Evolutionary conservation across 1,139 yeast genomes (phyloP).

Genomic region (Groenewaldozyma auringiensis): DNA sequence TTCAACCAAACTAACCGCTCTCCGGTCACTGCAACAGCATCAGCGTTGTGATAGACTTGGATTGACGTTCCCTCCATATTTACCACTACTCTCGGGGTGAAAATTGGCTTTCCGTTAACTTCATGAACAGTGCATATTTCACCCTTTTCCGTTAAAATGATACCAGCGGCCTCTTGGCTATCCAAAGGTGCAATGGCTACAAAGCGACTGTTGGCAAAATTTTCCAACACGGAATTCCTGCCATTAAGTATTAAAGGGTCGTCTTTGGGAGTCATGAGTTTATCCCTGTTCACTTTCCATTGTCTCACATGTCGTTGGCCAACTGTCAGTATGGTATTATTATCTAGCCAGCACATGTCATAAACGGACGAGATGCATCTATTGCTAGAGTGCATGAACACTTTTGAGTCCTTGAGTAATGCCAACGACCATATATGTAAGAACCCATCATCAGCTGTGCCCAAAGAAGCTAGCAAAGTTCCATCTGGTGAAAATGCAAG

Average conservation of each 20-base stretch:
- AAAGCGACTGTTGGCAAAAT: slow-evolving; percentile 42
- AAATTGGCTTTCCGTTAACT: slow-evolving; percentile 10
- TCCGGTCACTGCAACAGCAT: slow-evolving; percentile 3
- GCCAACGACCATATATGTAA: slow-evolving; percentile 49
- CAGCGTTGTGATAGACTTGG: neutral
- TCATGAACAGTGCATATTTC: slow-evolving; percentile 31
- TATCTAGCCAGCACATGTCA: slow-evolving; percentile 50
- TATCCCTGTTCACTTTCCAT: slow-evolving; percentile 40
- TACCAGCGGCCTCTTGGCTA: slow-evolving; percentile 23
- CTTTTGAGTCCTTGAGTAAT: slow-evolving; percentile 20
- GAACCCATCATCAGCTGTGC: slow-evolving; percentile 58
- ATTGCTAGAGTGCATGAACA: slow-evolving; percentile 40
- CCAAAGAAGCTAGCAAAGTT: slow-evolving; percentile 48
- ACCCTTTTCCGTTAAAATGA: slow-evolving; percentile 40
- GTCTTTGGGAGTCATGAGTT: slow-evolving; percentile 6
- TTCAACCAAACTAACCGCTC: neutral
- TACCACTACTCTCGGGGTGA: slow-evolving; percentile 2
- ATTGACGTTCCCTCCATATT: slow-evolving; percentile 1
- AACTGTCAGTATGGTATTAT: slow-evolving; percentile 39
- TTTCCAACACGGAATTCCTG: slow-evolving; percentile 49
- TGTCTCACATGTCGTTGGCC: slow-evolving; percentile 55
- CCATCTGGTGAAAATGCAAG: slow-evolving; percentile 56
- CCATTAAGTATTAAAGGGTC: slow-evolving; percentile 43
- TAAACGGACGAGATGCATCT: slow-evolving; percentile 53
- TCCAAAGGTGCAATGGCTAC: slow-evolving; percentile 35